Evolutionary conservation across 2,329 filamentous ascomycete genomes (phyloP).

Genomic region (Gaeumannomyces tritici): DNA sequence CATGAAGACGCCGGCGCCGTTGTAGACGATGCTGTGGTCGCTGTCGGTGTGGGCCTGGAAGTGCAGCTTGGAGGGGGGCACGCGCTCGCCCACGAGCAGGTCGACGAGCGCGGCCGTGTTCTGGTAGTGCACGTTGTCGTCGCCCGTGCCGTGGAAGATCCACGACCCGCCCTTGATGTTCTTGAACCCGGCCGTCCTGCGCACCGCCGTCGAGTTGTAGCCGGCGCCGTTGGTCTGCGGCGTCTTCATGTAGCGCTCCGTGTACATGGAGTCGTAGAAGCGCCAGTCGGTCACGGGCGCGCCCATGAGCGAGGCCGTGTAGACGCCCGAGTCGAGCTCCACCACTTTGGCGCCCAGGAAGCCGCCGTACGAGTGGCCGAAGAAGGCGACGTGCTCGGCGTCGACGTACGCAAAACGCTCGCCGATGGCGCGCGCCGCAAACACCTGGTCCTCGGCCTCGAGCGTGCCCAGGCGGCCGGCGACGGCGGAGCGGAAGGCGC

Average conservation of each 20-base stretch:
- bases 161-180: slow-evolving; percentile 75
- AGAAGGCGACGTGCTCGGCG: slow-evolving; percentile 73
- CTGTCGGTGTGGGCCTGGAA: slow-evolving; percentile 75
- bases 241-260: slow-evolving; percentile 94
- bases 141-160: slow-evolving; percentile 90
- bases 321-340: slow-evolving; percentile 81
- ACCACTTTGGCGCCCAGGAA: slow-evolving; percentile 94
- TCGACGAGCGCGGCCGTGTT: slow-evolving; percentile 85
- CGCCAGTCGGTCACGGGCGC: slow-evolving; percentile 96
- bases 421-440: slow-evolving; percentile 76
- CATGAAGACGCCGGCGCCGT: slow-evolving; percentile 83
- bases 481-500: slow-evolving; percentile 71
- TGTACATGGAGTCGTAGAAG: slow-evolving; percentile 91
- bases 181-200: slow-evolving; percentile 60
- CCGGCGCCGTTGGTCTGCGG: slow-evolving; percentile 72
- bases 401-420: slow-evolving; percentile 75
- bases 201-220: slow-evolving; percentile 65
- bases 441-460: slow-evolving; percentile 87
- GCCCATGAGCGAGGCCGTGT: slow-evolving; percentile 95
- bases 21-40: slow-evolving; percentile 90
- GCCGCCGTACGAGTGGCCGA: slow-evolving; percentile 97
- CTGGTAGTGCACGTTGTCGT: slow-evolving; percentile 97
- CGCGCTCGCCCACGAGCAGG: slow-evolving; percentile 66
- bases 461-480: slow-evolving; percentile 76
- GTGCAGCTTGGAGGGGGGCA: slow-evolving; percentile 94